phyloP scores from a whole-genome alignment of 2,329 filamentous ascomycete genomes.

The Dactylellina cionopaga region DNA sequence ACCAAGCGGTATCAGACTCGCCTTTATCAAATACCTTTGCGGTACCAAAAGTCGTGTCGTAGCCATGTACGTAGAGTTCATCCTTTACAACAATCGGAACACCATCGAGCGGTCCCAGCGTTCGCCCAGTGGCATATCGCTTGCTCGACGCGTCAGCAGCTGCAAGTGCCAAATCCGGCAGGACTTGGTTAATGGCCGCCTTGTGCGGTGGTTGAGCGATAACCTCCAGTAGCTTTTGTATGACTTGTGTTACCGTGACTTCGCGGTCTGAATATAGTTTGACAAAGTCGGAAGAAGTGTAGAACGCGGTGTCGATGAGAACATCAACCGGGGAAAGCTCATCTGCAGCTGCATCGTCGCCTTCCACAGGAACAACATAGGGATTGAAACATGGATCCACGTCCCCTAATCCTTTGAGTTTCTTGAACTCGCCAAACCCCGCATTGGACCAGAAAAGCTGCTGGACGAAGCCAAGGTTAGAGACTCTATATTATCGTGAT shows the following conservation, averaged over 20 bases:
- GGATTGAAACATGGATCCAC: slow-evolving; percentile 64
- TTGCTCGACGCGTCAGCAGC: slow-evolving; percentile 68
- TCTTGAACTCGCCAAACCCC: slow-evolving; percentile 68
- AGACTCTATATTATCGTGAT: slow-evolving; percentile 64
- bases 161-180: slow-evolving; percentile 65
- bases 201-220: slow-evolving; percentile 59
- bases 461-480: slow-evolving; percentile 71
- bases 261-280: slow-evolving; percentile 67
- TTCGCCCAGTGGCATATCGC: slow-evolving; percentile 61
- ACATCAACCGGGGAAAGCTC: slow-evolving; percentile 62
- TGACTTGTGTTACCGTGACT: slow-evolving; percentile 66
- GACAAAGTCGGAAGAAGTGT: slow-evolving; percentile 81
- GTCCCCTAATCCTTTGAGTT: slow-evolving; percentile 67
- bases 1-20: slow-evolving; percentile 72
- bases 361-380: slow-evolving; percentile 62
- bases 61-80: slow-evolving; percentile 79
- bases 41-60: slow-evolving; percentile 73
- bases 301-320: slow-evolving; percentile 65
- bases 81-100: slow-evolving; percentile 80
- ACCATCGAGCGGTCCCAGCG: slow-evolving; percentile 74
- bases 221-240: slow-evolving; percentile 67
- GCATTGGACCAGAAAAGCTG: slow-evolving; percentile 77
- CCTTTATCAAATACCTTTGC: slow-evolving; percentile 61
- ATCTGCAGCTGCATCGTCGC: slow-evolving; percentile 56
- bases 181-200: slow-evolving; percentile 48